Conservation (phyloP, 192 early-diverging fungal species). For the Spizellomyces punctatus region DNA sequence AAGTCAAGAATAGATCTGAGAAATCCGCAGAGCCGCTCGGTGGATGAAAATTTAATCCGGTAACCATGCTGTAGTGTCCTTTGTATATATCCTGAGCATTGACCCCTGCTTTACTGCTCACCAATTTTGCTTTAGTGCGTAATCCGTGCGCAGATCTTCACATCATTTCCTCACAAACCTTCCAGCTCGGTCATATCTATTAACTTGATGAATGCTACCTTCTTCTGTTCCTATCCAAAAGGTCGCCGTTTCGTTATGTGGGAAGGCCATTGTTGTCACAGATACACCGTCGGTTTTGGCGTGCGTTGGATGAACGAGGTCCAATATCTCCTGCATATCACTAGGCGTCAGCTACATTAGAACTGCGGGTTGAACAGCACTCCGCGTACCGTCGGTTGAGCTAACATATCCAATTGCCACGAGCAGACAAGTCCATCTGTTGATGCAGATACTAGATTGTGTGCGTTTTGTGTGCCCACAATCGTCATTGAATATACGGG, state of each 20-base stretch:
- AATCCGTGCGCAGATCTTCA: not conserved
- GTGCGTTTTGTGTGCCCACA: slow-evolving; percentile 94
- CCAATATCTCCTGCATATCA: slow-evolving; percentile 80
- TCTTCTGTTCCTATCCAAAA: slow-evolving; percentile 98
- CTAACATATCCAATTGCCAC: slow-evolving; percentile 98
- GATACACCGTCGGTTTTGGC: slow-evolving; percentile 91
- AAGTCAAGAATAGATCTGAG: slow-evolving; percentile 89
- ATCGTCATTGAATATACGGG: slow-evolving; percentile 89
- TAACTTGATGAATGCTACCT: slow-evolving; percentile 90
- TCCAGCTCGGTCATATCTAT: slow-evolving; percentile 92
- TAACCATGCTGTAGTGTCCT: slow-evolving; percentile 88
- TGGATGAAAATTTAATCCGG: slow-evolving; percentile 91
- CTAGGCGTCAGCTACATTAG: slow-evolving; percentile 32
- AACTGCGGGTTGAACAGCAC: not conserved
- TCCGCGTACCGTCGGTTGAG: slow-evolving; percentile 76
- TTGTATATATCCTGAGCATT: slow-evolving; percentile 82
- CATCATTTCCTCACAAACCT: slow-evolving; percentile 8
- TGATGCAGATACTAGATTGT: slow-evolving; percentile 87
- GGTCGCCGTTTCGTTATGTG: slow-evolving; percentile 86
- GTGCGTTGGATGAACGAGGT: slow-evolving; percentile 70
- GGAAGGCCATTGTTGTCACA: slow-evolving; percentile 88
- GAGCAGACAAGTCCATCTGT: slow-evolving; percentile 97
- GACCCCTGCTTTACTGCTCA: slow-evolving; percentile 88
- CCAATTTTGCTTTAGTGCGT: not conserved
- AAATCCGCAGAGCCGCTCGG: slow-evolving; percentile 77